Conservation (phyloP, 345 rosid species). For the Pistacia vera region DNA sequence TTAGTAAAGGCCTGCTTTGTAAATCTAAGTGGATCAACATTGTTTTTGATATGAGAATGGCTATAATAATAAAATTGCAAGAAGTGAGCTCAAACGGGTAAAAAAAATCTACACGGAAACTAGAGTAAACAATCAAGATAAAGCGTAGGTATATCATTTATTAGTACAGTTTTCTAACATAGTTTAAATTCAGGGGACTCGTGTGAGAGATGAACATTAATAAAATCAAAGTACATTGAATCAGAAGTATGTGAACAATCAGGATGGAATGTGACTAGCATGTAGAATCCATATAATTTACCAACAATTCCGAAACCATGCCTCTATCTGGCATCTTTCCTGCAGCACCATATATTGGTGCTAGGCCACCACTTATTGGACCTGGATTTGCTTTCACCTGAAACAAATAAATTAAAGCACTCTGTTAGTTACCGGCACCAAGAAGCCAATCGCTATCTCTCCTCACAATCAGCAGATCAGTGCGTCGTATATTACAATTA, state of each 20-base stretch:
- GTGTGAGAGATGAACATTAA: not conserved
- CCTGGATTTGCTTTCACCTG: conserved; percentile 90
- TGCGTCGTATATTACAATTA: not conserved
- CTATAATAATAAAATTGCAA: not conserved
- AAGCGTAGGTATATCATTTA: not conserved
- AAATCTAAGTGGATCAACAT: no score
- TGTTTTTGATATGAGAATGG: no score
- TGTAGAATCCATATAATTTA: conserved; percentile 81
- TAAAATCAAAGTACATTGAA: not conserved
- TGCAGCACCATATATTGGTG: conserved; percentile 95
- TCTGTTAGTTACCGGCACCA: not conserved
- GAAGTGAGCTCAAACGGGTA: not conserved
- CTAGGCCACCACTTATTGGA: conserved; percentile 79
- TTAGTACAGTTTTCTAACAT: not conserved
- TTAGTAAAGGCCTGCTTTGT: no score
- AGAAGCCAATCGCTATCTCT: not conserved
- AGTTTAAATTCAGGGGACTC: not conserved
- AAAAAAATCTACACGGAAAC: not conserved
- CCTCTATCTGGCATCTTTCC: conserved; percentile 86
- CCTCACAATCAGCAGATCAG: not conserved
- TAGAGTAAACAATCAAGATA: not conserved
- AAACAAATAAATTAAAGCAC: not conserved
- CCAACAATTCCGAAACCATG: conserved; percentile 80
- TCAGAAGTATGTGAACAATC: conserved; percentile 4
- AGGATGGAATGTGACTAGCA: conserved; percentile 38